Percentiles rank a stretch among this genome's conserved stretches.
phyloP scores from a whole-genome alignment of 495 filamentous ascomycete genomes.

The Hyaloscypha finlandica region DNA sequence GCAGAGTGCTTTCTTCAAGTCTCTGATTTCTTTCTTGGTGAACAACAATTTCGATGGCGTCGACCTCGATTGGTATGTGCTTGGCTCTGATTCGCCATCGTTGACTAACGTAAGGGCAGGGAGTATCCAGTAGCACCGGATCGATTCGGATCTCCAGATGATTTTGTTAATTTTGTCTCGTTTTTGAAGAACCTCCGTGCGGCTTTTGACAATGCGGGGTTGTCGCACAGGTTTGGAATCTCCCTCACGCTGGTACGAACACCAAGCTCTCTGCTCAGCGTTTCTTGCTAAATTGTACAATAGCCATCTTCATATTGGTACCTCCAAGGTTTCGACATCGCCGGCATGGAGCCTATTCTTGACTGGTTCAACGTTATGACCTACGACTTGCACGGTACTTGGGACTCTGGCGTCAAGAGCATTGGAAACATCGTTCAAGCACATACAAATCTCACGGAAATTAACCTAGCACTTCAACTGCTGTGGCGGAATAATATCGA shows the following conservation, averaged over 20 bases:
- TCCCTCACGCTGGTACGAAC: constrained; percentile 34
- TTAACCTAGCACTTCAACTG: constrained; percentile 46
- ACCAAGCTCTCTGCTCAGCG: too few relatives aligned
- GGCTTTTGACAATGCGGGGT: not conserved
- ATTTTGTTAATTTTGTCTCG: constrained; percentile 38
- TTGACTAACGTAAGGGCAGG: constrained; percentile 33
- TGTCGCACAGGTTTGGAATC: not conserved
- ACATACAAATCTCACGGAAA: constrained; percentile 61
- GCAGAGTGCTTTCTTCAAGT: not conserved
- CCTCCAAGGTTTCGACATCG: constrained; percentile 45
- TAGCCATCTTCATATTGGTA: constrained; percentile 54
- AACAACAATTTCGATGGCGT: constrained; percentile 44
- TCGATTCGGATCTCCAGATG: constrained; percentile 42
- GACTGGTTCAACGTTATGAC: constrained; percentile 46
- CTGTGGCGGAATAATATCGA: constrained; percentile 42
- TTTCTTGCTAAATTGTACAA: too few relatives aligned
- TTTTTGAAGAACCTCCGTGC: constrained; percentile 5
- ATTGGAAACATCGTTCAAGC: constrained; percentile 39
- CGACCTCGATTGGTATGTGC: not conserved
- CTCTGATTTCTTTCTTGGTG: not conserved
- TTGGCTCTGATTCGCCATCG: constrained; percentile 36
- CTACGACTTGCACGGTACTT: constrained; percentile 48
- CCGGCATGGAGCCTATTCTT: constrained; percentile 39
- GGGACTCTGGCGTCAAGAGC: constrained; percentile 33
- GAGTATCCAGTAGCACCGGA: constrained; percentile 55